These are phyloP conservation scores for Trichophaea hybrida DNA, from an alignment of 2,329 filamentous ascomycete genomes.

Conservation along the genomic window DNA sequence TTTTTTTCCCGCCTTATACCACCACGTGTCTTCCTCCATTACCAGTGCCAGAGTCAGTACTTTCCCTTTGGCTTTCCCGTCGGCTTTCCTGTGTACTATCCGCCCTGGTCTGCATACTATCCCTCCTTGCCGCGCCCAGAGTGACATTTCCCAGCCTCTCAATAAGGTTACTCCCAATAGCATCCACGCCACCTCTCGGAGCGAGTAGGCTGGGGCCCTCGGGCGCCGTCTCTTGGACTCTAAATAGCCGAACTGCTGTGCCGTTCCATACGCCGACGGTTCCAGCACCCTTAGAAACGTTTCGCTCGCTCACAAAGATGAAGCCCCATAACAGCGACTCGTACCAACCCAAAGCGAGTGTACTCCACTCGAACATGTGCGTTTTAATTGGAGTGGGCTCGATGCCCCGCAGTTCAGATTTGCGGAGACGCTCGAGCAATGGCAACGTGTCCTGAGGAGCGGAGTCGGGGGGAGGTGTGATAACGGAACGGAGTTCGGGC, in stretches of 20 bases:
- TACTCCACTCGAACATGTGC: constrained; percentile 90
- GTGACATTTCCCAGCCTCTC: constrained; percentile 25
- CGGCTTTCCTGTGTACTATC: neutral
- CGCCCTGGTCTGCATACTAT: neutral
- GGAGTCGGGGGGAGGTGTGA: constrained; percentile 26
- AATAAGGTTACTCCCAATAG: constrained; percentile 25
- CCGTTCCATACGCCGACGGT: constrained; percentile 91
- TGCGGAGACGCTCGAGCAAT: constrained; percentile 42
- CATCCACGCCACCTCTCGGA: constrained; percentile 41
- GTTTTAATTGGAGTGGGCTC: constrained; percentile 62
- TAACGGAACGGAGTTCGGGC: constrained; percentile 37
- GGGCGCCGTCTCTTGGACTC: constrained; percentile 69
- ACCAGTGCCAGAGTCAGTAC: constrained; percentile 27
- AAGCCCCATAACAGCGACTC: constrained; percentile 89
- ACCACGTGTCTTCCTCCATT: neutral
- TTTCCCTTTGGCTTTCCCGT: neutral
- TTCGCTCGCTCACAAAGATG: constrained; percentile 80
- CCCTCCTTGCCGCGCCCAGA: neutral
- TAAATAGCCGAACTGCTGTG: constrained; percentile 75
- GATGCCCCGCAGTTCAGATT: constrained; percentile 52
- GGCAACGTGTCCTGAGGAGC: constrained; percentile 33
- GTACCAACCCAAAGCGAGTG: constrained; percentile 84
- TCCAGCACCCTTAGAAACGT: constrained; percentile 53
- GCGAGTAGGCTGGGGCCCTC: constrained; percentile 68
- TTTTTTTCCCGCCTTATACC: no score